A percentile compares a stretch with the other conserved stretches of the same genome.
Evolutionary conservation across 805 yeast genomes (phyloP).

Genomic region (Saccharomyces paradoxus): DNA sequence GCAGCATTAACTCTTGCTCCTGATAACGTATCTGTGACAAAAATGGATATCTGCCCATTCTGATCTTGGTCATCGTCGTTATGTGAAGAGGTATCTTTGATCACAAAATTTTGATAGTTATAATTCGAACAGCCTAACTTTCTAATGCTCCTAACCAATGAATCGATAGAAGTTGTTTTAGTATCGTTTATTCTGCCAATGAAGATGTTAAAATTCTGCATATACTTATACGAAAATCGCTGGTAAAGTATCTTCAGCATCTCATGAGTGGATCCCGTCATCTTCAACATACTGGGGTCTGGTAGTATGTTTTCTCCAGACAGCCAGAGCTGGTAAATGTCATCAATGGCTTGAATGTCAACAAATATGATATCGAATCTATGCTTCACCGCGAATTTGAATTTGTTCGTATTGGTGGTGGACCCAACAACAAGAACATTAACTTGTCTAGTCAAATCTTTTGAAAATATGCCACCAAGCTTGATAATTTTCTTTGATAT

Average conservation of each 20-base stretch:
- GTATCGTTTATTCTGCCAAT: constrained; percentile 21
- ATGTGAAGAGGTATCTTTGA: constrained; percentile 8
- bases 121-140: constrained; percentile 12
- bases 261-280: not conserved
- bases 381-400: constrained; percentile 21
- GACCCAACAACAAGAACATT: constrained; percentile 51
- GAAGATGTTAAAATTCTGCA: constrained; percentile 21
- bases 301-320: constrained; percentile 17
- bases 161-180: not conserved
- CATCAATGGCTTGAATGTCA: constrained; percentile 11
- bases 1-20: constrained; percentile 34
- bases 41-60: constrained; percentile 11
- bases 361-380: constrained; percentile 25
- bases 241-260: constrained; percentile 12
- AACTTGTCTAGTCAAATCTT: constrained; percentile 54
- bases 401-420: constrained; percentile 28
- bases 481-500: constrained; percentile 39
- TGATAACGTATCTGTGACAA: constrained; percentile 22
- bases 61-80: constrained; percentile 2
- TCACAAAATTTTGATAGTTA: constrained; percentile 12
- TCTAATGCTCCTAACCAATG: constrained; percentile 1
- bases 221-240: constrained; percentile 15
- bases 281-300: constrained; percentile 9
- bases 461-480: constrained; percentile 53
- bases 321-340: constrained; percentile 26